Evolutionary conservation across 805 yeast genomes (phyloP).

Genomic region (Nakazawaea ernobii): DNA sequence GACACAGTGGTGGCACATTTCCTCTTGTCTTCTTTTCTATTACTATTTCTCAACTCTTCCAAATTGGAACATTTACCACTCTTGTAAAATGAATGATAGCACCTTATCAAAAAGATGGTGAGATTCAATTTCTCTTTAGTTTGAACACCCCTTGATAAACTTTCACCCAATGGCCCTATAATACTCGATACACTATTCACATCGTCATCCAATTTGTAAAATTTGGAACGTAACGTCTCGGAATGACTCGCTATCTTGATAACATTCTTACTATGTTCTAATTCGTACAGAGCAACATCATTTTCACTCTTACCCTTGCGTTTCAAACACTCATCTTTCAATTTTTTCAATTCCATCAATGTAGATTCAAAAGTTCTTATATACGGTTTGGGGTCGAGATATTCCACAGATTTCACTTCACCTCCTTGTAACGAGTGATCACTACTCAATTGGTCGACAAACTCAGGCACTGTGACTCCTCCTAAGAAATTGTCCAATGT

Average conservation of each 20-base stretch:
- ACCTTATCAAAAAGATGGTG: constrained; percentile 66
- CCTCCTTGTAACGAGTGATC: constrained; percentile 51
- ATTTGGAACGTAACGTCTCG: constrained; percentile 16
- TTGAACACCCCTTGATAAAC: constrained; percentile 59
- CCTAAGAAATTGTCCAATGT: constrained; percentile 59
- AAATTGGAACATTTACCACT: constrained; percentile 44
- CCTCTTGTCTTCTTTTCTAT: constrained; percentile 42
- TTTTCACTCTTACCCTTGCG: constrained; percentile 47
- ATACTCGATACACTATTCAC: constrained; percentile 53
- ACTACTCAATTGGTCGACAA: constrained; percentile 72
- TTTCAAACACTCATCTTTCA: constrained; percentile 50
- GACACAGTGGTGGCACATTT: constrained; percentile 67
- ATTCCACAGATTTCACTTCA: constrained; percentile 45
- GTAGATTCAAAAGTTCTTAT: constrained; percentile 90
- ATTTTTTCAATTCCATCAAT: constrained; percentile 57
- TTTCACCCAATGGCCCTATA: constrained; percentile 66
- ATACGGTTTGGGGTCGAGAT: constrained; percentile 88
- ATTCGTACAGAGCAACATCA: constrained; percentile 56
- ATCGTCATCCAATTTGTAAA: constrained; percentile 37
- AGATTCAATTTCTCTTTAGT: constrained; percentile 69
- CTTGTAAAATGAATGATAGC: constrained; percentile 73
- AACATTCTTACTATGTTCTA: constrained; percentile 64
- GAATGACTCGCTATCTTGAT: constrained; percentile 46
- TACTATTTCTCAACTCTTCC: constrained; percentile 47
- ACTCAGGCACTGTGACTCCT: constrained; percentile 70